These are phyloP conservation scores for Globisporangium viniferum DNA, from an alignment of 352 stramenopile genomes.

Conservation along the genomic window DNA sequence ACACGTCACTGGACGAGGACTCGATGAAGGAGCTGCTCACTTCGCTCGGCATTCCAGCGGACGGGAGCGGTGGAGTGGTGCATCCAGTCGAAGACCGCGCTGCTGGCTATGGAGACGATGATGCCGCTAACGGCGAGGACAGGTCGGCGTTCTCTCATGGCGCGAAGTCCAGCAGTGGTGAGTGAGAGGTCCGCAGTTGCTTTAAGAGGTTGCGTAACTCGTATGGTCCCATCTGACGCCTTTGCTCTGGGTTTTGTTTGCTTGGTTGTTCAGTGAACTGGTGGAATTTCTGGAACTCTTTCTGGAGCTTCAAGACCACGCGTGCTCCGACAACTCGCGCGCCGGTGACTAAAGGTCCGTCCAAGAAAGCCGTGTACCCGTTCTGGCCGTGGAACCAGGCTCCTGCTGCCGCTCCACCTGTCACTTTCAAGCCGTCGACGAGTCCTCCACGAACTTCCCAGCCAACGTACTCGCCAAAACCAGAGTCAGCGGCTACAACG, in stretches of 20 bases:
- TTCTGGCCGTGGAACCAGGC: neutral
- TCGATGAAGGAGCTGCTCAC: slow-evolving; percentile 5
- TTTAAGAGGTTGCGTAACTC: neutral
- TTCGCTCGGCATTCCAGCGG: neutral
- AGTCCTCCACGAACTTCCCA: neutral
- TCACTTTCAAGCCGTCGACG: neutral
- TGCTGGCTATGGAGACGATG: neutral
- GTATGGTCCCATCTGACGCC: neutral
- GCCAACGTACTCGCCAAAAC: neutral
- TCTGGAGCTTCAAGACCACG: neutral
- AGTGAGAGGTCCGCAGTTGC: neutral
- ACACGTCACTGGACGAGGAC: neutral
- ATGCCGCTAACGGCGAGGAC: neutral
- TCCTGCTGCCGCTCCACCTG: neutral
- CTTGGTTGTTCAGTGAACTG: slow-evolving; percentile 1
- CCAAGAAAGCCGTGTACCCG: neutral
- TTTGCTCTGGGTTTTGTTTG: neutral
- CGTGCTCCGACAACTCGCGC: neutral
- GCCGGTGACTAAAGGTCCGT: neutral
- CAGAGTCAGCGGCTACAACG: neutral
- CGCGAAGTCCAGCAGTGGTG: neutral
- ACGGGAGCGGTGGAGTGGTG: neutral
- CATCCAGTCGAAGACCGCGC: neutral
- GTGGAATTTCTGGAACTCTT: slow-evolving; percentile 2
- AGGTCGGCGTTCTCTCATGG: neutral